Evolutionary conservation across 106 monocot genomes (phyloP).

Genomic region (Agapanthus africanus): DNA sequence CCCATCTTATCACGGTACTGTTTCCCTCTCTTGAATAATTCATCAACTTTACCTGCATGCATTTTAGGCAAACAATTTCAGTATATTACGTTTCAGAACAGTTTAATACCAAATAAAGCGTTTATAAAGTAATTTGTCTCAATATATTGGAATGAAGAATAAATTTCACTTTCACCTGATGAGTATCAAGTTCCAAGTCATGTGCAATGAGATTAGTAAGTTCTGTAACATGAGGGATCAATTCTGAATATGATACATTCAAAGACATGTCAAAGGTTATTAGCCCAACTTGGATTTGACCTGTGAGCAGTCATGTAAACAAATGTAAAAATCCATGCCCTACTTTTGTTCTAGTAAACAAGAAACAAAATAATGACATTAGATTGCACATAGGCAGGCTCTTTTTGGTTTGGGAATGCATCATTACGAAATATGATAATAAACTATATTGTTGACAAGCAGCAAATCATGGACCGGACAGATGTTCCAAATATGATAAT

Average conservation of each 20-base stretch:
- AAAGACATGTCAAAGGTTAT: constrained; percentile 80
- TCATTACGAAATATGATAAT: background rate
- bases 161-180: constrained; percentile 48
- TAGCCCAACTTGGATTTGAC: constrained; percentile 54
- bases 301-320: constrained; percentile 34
- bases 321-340: background rate
- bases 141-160: background rate
- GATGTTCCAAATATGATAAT: too few relatives aligned
- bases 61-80: background rate
- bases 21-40: constrained; percentile 46
- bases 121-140: background rate
- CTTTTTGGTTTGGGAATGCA: background rate
- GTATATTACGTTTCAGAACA: background rate
- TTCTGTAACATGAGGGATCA: constrained; percentile 54
- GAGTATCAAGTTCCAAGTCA: constrained; percentile 59
- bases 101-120: background rate
- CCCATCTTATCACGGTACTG: constrained; percentile 60
- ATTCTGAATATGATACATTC: constrained; percentile 49
- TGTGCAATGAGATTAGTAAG: constrained; percentile 55
- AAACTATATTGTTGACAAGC: background rate
- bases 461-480: background rate
- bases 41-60: constrained; percentile 52
- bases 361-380: background rate
- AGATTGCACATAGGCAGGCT: background rate
- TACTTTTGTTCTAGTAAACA: background rate